Evolutionary conservation across 495 filamentous ascomycete genomes (phyloP).

Genomic region (Penicillium verhagenii): DNA sequence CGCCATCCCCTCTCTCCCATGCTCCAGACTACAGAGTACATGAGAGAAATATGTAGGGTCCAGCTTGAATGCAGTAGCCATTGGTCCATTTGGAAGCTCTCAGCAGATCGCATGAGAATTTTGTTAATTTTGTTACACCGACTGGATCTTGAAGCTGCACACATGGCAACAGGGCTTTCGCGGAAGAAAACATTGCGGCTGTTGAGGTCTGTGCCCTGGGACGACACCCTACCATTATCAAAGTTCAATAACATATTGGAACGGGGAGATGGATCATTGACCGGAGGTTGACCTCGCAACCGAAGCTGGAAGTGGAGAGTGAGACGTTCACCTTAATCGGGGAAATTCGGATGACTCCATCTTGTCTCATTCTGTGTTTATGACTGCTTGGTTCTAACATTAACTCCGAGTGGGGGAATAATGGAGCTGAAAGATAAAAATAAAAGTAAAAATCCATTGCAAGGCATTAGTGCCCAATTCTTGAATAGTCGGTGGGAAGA

Average conservation of each 20-base stretch:
- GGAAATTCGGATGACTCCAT: slow-evolving; percentile 9
- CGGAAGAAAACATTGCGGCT: neutral
- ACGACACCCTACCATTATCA: slow-evolving; percentile 1
- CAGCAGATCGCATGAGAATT: slow-evolving; percentile 5
- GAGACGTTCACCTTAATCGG: slow-evolving; percentile 2
- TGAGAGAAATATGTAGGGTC: slow-evolving; percentile 10
- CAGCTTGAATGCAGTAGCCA: slow-evolving; percentile 1
- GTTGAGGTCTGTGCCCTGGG: neutral
- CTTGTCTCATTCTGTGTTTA: slow-evolving; percentile 13
- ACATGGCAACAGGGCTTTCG: neutral
- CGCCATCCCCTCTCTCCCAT: too few relatives aligned
- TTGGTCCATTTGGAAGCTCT: slow-evolving; percentile 8
- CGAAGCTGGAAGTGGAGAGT: neutral
- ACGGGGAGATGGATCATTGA: slow-evolving; percentile 19
- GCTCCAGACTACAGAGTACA: neutral
- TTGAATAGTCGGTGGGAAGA: neutral
- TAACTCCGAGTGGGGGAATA: neutral
- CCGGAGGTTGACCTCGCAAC: slow-evolving; percentile 6
- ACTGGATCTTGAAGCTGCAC: slow-evolving; percentile 13
- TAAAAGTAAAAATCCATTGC: too few relatives aligned
- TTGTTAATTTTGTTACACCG: slow-evolving; percentile 23
- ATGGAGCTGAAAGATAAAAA: too few relatives aligned
- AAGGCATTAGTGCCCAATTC: neutral
- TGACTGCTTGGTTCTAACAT: too few relatives aligned
- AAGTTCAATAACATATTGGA: neutral